These are phyloP conservation scores for Scytalidium lignicola DNA, from an alignment of 2,329 filamentous ascomycete genomes.

Conservation along the genomic window DNA sequence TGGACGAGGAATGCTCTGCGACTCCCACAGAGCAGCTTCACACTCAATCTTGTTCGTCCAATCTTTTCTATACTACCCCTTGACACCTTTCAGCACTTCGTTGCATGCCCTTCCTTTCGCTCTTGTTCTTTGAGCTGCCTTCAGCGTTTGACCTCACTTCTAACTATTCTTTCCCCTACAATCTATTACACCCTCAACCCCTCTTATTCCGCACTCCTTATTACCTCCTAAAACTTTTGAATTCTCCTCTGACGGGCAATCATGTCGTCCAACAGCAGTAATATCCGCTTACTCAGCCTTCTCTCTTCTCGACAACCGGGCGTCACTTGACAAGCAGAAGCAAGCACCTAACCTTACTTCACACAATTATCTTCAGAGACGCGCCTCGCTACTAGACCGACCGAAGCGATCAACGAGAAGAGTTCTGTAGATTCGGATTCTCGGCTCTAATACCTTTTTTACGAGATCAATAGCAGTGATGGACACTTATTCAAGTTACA, in stretches of 20 bases:
- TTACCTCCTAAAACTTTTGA: slow-evolving; percentile 21
- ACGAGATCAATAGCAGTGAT: slow-evolving; percentile 10
- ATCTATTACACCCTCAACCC: slow-evolving; percentile 8
- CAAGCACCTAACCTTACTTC: slow-evolving; percentile 6
- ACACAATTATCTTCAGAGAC: slow-evolving; percentile 13
- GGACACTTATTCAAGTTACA: slow-evolving; percentile 24
- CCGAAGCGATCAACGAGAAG: neutral
- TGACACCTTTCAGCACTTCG: slow-evolving; percentile 21
- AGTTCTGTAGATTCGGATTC: slow-evolving; percentile 1
- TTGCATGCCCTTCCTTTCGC: slow-evolving; percentile 15
- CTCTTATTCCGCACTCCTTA: slow-evolving; percentile 6
- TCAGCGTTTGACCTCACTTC: slow-evolving; percentile 15
- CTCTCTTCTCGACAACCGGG: slow-evolving; percentile 20
- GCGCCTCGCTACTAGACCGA: neutral
- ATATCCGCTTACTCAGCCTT: slow-evolving; percentile 17
- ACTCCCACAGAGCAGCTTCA: slow-evolving; percentile 8
- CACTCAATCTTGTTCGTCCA: slow-evolving; percentile 29
- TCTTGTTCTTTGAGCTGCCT: slow-evolving; percentile 21
- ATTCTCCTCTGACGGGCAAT: slow-evolving; percentile 31
- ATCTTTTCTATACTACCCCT: slow-evolving; percentile 17
- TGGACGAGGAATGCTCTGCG: slow-evolving; percentile 15
- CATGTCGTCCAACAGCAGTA: slow-evolving; percentile 32
- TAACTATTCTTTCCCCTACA: slow-evolving; percentile 13
- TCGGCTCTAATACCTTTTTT: slow-evolving; percentile 8
- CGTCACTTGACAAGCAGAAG: slow-evolving; percentile 26